Percentiles rank a stretch among this genome's conserved stretches.
Conservation (phyloP, 257 asterid genomes). For the Salvia miltiorrhiza region DNA sequence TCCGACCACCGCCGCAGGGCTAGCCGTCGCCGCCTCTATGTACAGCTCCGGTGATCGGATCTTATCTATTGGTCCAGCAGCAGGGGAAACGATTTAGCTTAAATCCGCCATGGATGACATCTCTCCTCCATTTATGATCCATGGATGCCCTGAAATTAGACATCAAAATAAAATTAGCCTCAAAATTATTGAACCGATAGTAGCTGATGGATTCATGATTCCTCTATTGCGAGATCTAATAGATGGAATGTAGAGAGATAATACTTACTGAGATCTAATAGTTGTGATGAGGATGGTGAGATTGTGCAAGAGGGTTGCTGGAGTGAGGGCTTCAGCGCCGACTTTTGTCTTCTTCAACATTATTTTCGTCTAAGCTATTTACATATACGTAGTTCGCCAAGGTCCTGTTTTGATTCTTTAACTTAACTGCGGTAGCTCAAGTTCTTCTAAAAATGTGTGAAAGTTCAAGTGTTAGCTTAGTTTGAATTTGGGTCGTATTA, state of each 20-base stretch:
- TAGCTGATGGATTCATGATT: background rate
- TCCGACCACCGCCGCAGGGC: background rate
- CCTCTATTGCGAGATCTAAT: background rate
- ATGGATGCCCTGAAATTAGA: no score
- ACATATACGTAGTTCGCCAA: no score
- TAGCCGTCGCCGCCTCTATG: conserved; percentile 13
- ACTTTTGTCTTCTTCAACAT: no score
- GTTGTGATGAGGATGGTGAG: no score
- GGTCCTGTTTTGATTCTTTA: no score
- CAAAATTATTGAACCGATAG: background rate
- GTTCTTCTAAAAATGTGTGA: no score
- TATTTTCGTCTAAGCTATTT: no score
- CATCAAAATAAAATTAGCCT: background rate
- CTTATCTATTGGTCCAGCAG: background rate
- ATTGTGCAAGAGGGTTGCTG: no score
- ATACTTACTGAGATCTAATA: conserved; percentile 66
- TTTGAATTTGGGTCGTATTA: no score
- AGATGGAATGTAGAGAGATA: background rate
- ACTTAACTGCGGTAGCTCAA: no score
- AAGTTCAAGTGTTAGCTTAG: no score
- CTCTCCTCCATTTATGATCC: conserved; percentile 41
- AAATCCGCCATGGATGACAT: conserved; percentile 22
- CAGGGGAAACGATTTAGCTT: conserved; percentile 10
- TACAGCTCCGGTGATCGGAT: conserved; percentile 15
- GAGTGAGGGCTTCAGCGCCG: no score